Percentiles rank a stretch among this genome's conserved stretches.
These are phyloP conservation scores for Botryotinia convoluta DNA, from an alignment of 2,329 filamentous ascomycete genomes.

Conservation along the genomic window DNA sequence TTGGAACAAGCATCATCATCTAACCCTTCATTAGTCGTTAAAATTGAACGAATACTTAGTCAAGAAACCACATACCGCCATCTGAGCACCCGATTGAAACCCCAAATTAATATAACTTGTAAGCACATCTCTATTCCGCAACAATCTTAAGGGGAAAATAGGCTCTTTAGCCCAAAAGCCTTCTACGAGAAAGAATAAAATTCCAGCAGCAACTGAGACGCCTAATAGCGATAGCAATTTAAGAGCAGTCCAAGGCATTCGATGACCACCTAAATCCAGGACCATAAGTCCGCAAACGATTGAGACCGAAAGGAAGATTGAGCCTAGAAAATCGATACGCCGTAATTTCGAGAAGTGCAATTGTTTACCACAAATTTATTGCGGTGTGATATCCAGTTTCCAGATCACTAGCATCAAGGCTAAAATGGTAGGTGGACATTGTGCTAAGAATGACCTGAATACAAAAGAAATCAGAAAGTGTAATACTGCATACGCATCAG, in stretches of 20 bases:
- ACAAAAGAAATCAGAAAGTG: not conserved
- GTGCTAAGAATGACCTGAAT: slow-evolving; percentile 52
- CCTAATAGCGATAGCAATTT: slow-evolving; percentile 38
- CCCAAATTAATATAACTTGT: slow-evolving; percentile 52
- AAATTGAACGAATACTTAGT: not conserved
- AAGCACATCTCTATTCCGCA: slow-evolving; percentile 51
- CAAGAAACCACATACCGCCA: slow-evolving; percentile 43
- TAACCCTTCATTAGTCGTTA: slow-evolving; percentile 22
- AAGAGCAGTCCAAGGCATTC: slow-evolving; percentile 40
- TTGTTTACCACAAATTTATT: slow-evolving; percentile 24
- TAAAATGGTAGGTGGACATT: slow-evolving; percentile 53
- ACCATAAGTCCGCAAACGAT: slow-evolving; percentile 47
- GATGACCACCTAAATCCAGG: slow-evolving; percentile 49
- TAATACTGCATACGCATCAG: not conserved
- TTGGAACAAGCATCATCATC: slow-evolving; percentile 62
- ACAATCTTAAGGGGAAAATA: slow-evolving; percentile 55
- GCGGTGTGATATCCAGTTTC: slow-evolving; percentile 23
- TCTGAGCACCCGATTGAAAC: slow-evolving; percentile 56
- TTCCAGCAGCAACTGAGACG: slow-evolving; percentile 30
- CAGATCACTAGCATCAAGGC: slow-evolving; percentile 45
- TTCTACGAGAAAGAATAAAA: slow-evolving; percentile 26
- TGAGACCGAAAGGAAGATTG: slow-evolving; percentile 43
- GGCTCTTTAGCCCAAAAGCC: slow-evolving; percentile 50
- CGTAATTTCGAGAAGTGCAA: slow-evolving; percentile 25
- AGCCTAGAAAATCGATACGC: slow-evolving; percentile 59